phyloP scores from a whole-genome alignment of 208 protist species.

The Crithidia acanthocephali region DNA sequence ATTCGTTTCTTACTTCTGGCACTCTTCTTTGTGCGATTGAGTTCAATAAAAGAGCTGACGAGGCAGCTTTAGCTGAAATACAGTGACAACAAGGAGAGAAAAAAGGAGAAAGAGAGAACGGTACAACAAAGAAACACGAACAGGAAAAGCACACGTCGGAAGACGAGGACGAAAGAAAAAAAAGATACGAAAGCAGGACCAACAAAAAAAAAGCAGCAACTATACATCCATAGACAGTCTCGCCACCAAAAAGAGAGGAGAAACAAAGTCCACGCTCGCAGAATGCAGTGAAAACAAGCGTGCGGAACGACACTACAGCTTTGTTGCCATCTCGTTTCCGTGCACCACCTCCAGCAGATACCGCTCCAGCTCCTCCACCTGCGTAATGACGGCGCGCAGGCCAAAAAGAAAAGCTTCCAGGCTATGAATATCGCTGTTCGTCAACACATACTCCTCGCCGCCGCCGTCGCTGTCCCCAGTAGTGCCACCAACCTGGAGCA shows the following conservation, averaged over 20 bases:
- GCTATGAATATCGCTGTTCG: slow-evolving; percentile 86
- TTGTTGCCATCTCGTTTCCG: slow-evolving; percentile 65
- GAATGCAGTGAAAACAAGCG: too few species aligned
- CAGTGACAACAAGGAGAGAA: slow-evolving; percentile 2
- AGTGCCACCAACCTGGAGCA: slow-evolving; percentile 20
- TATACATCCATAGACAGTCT: too few species aligned
- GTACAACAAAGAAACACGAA: not conserved
- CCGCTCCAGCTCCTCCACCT: slow-evolving; percentile 74
- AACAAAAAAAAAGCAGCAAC: too few species aligned
- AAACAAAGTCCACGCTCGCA: too few species aligned
- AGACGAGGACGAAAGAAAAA: too few species aligned
- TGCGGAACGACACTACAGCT: slow-evolving; percentile 43
- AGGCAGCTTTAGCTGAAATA: not conserved
- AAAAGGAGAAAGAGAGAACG: not conserved
- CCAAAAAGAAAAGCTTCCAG: slow-evolving; percentile 88
- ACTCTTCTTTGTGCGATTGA: slow-evolving; percentile 2
- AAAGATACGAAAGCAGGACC: too few species aligned
- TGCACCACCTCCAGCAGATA: slow-evolving; percentile 79
- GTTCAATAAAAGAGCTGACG: not conserved
- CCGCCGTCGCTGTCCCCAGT: slow-evolving; percentile 39
- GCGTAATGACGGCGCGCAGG: slow-evolving; percentile 63
- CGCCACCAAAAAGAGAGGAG: too few species aligned
- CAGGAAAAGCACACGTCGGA: slow-evolving; percentile 19
- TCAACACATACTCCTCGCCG: slow-evolving; percentile 70
- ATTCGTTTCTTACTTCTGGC: slow-evolving; percentile 6